phyloP scores from a whole-genome alignment of 2,329 filamentous ascomycete species.

The Epichloe uncinata region DNA sequence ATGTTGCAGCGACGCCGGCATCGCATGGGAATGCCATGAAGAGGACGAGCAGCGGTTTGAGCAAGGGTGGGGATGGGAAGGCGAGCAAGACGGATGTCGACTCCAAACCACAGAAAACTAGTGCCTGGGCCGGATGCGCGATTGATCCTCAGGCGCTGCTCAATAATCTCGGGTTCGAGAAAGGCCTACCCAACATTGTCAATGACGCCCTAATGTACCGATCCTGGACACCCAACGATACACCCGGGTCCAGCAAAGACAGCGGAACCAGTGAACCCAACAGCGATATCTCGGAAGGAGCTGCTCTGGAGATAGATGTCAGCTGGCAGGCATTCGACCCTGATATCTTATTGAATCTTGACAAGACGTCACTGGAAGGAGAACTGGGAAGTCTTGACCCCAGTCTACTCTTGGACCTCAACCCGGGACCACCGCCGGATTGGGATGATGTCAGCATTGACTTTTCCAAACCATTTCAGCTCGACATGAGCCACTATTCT shows the following conservation, averaged over 20 bases:
- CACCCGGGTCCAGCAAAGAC: conserved; percentile 51
- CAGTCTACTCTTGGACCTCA: conserved; percentile 14
- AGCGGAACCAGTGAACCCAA: conserved; percentile 45
- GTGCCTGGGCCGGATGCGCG: conserved; percentile 28
- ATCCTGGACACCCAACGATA: conserved; percentile 47
- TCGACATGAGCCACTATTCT: conserved; percentile 31
- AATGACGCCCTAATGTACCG: conserved; percentile 41
- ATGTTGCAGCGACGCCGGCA: conserved; percentile 33
- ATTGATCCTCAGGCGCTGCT: conserved; percentile 36
- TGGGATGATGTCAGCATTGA: conserved; percentile 39
- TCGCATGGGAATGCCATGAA: conserved; percentile 39
- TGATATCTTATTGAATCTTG: conserved; percentile 30
- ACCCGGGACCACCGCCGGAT: conserved; percentile 14
- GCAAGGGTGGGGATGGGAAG: conserved; percentile 25
- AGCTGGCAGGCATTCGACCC: conserved; percentile 37
- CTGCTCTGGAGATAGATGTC: conserved; percentile 38
- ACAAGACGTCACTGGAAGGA: conserved; percentile 17
- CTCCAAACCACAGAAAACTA: conserved; percentile 5
- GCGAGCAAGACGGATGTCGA: conserved; percentile 11
- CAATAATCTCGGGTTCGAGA: conserved; percentile 21
- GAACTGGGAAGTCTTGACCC: conserved; percentile 16
- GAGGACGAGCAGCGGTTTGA: conserved; percentile 32
- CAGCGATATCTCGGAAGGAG: conserved; percentile 46
- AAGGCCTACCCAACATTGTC: conserved; percentile 30
- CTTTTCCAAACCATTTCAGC: conserved; percentile 38